Evolutionary conservation across 2,329 filamentous ascomycete genomes (phyloP), one percentile per base, ranked within the genome.

Genomic region (Decorospora gaudefroyi): DNA sequence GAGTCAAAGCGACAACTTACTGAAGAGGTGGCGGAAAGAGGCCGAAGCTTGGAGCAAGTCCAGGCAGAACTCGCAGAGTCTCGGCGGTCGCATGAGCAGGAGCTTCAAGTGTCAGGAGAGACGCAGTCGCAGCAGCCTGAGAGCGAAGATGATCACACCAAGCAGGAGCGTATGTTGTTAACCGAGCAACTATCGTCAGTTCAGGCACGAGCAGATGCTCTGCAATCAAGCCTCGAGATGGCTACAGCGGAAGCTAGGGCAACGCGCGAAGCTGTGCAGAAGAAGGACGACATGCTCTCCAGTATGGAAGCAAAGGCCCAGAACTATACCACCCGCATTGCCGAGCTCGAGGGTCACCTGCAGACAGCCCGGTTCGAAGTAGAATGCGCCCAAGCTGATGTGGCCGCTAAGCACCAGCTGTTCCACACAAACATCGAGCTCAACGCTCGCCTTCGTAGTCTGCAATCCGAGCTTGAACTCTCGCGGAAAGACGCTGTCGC

Each of bases 211-310:
- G 64, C 62, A 18, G 44, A 64, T 11, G 35, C 38, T 12, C 51
- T 70, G 6, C 58, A 66, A 23, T 32, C 47, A 25, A 52, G 60
- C 18, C 58, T 70, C 7, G 51, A 57, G 18, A 51, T 50, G 13
- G 66, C 64, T 5, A 65, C 56, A 6, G 35, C 46, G 11, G 65
- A 67, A 13, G 57, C 58, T 5, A 57, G 49, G 39, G 50, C 42
- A 9, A 51, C 57, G 9, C 60, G 64, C n/a, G 49, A 65, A 37
- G 54, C 59, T n/a, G 55, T 53, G 6, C 46, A 53, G 27, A 51
- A 43, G 12, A 49, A 32, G 19, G 41, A 49, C 7, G 33, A 31
- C 6, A 42, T 44, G 27, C 46, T 49, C n/a, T 39, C 44, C 6
- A 43, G 39, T 18, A 25, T 45, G 3, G 41, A 54, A 42, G 16